A percentile compares a stretch with the other conserved stretches of the same genome.
Evolutionary conservation across 345 rosid genomes (phyloP).

Genomic region (Raphanus sativus): DNA sequence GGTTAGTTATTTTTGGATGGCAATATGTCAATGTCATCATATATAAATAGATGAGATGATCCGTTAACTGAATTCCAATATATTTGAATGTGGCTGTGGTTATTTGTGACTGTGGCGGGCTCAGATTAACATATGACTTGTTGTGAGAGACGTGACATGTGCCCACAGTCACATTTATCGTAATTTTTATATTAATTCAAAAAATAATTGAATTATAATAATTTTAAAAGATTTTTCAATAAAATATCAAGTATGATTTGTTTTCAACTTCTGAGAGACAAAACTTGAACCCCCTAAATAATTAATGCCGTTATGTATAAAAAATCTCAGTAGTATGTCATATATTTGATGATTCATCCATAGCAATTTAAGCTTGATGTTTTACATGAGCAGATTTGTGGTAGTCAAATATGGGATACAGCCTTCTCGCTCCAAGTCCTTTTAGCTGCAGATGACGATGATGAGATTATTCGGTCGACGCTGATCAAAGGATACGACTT

Average conservation of each 20-base stretch:
- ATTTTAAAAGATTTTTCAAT: not conserved
- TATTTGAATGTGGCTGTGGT: not conserved
- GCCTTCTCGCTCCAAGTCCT: not conserved
- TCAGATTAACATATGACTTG: not conserved
- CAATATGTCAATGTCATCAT: not conserved
- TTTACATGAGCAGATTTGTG: not conserved
- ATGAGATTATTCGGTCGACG: not conserved
- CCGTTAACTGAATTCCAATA: not conserved
- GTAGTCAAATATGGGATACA: not conserved
- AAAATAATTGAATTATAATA: not conserved
- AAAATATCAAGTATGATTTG: not conserved
- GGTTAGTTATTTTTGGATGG: not conserved
- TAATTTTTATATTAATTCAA: not conserved
- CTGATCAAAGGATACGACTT: not conserved
- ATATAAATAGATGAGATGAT: not conserved
- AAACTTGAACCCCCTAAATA: not conserved
- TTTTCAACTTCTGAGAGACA: not conserved
- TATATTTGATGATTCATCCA: not conserved
- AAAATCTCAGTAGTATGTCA: too few species aligned
- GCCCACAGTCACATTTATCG: not conserved
- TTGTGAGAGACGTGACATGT: not conserved
- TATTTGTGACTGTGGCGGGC: not conserved
- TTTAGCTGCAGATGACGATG: not conserved
- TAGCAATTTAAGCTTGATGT: not conserved
- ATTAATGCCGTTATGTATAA: not conserved